Conservation (phyloP, 805 yeast species). For the Priceomyces haplophilus region DNA sequence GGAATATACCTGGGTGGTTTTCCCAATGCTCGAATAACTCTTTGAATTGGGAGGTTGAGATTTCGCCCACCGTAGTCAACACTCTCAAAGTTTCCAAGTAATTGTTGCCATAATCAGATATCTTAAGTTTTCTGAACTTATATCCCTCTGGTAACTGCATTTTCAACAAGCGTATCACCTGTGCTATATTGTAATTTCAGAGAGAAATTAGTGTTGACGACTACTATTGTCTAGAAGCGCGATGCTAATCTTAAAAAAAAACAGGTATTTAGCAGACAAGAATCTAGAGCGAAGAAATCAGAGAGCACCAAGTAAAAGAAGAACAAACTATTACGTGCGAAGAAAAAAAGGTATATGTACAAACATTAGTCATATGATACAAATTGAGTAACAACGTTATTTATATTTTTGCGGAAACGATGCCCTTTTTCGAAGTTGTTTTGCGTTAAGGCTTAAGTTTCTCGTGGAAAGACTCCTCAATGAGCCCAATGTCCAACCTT, state of each 20-base stretch:
- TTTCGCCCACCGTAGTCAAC: conserved; percentile 80
- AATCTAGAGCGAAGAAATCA: no score
- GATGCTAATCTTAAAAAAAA: not conserved
- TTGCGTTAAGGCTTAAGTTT: not conserved
- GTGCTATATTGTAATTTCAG: not conserved
- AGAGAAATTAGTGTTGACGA: not conserved
- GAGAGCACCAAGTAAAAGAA: no score
- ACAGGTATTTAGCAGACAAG: no score
- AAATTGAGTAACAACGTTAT: no score
- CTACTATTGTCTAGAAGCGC: not conserved
- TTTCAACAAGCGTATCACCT: not conserved
- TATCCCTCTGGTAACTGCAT: conserved; percentile 62
- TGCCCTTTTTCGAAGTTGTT: no score
- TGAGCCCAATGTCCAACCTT: conserved; percentile 46
- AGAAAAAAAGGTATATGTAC: no score
- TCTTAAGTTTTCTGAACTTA: conserved; percentile 53
- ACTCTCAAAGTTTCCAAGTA: conserved; percentile 60
- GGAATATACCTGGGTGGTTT: conserved; percentile 50
- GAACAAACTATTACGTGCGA: no score
- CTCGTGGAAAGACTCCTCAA: not conserved
- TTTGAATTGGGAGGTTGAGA: conserved; percentile 49
- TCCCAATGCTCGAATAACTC: conserved; percentile 60
- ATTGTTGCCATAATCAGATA: conserved; percentile 58
- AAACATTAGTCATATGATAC: no score
- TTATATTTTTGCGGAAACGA: no score